A percentile compares a stretch with the other conserved stretches of the same genome.
These are phyloP conservation scores for Russula virescens DNA, from an alignment of 768 basidiomycete genomes.

Conservation along the genomic window DNA sequence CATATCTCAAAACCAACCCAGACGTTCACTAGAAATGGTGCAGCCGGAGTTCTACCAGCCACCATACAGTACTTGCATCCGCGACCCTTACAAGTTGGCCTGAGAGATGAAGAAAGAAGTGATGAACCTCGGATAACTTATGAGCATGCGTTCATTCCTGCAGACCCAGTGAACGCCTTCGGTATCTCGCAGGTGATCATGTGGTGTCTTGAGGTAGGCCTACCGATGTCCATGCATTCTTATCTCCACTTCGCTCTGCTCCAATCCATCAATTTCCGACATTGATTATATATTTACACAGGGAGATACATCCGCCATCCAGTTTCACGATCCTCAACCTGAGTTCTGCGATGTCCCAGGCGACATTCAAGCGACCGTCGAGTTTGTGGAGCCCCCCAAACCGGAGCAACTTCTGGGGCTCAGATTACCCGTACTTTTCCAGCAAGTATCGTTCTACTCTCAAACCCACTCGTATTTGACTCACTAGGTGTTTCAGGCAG, in stretches of 20 bases:
- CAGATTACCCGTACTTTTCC: no score
- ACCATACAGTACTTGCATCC: no score
- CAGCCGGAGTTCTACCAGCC: no score
- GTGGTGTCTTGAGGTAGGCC: slow-evolving; percentile 73
- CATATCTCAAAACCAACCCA: slow-evolving; percentile 17
- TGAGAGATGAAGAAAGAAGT: slow-evolving; percentile 47
- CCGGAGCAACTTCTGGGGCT: no score
- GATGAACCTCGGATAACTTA: slow-evolving; percentile 61
- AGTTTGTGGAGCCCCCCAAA: no score
- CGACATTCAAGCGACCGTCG: no score
- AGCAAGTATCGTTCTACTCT: no score
- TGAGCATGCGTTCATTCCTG: slow-evolving; percentile 61
- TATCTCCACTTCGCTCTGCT: neutral
- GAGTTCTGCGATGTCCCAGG: no score
- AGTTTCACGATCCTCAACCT: slow-evolving; percentile 20
- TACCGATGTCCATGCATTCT: neutral
- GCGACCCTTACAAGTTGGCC: slow-evolving; percentile 19
- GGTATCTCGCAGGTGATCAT: slow-evolving; percentile 89
- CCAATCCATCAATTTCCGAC: neutral
- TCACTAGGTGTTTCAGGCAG: no score
- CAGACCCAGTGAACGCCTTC: slow-evolving; percentile 82
- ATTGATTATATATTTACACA: slow-evolving; percentile 30
- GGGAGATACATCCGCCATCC: slow-evolving; percentile 66
- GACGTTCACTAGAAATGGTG: slow-evolving; percentile 26
- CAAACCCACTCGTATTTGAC: no score